phyloP scores from a whole-genome alignment of 2,329 filamentous ascomycete genomes.

The Neoascochyta sp. region DNA sequence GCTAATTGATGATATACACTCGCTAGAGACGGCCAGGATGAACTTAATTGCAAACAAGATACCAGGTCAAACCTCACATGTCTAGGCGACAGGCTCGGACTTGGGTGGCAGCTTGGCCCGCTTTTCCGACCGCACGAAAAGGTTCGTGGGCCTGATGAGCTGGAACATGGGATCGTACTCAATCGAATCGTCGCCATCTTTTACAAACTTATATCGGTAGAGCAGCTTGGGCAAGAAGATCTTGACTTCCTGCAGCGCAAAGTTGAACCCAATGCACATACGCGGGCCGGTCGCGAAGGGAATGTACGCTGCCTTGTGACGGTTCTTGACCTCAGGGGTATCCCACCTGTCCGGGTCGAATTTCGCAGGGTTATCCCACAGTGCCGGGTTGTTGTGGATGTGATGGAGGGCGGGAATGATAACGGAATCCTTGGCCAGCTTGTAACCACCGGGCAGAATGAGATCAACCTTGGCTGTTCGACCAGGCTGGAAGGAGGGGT shows the following conservation, averaged over 20 bases:
- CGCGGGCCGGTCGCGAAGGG: constrained; percentile 58
- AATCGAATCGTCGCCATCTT: constrained; percentile 50
- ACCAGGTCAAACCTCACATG: too few relatives aligned
- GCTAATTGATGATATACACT: too few relatives aligned
- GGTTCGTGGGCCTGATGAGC: constrained; percentile 54
- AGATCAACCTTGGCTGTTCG: constrained; percentile 55
- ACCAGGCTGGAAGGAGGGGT: constrained; percentile 47
- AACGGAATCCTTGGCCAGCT: constrained; percentile 50
- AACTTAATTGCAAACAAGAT: too few relatives aligned
- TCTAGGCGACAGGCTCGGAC: constrained; percentile 7
- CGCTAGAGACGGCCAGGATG: too few relatives aligned
- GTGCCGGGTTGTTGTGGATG: constrained; percentile 50
- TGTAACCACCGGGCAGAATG: constrained; percentile 58
- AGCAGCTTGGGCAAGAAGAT: constrained; percentile 57
- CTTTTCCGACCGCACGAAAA: constrained; percentile 52
- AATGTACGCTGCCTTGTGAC: constrained; percentile 49
- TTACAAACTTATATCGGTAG: constrained; percentile 55
- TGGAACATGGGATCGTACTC: constrained; percentile 61
- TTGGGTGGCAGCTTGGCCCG: constrained; percentile 49
- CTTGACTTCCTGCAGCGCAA: constrained; percentile 60
- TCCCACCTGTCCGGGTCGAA: constrained; percentile 53
- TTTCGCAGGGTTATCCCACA: constrained; percentile 57
- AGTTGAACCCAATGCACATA: constrained; percentile 63
- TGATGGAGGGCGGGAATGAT: constrained; percentile 51
- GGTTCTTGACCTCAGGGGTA: constrained; percentile 13